Evolutionary conservation across 139 green algal genomes (phyloP), one percentile per base, ranked within the genome.

Genomic region (Tetradesmus obliquus): DNA sequence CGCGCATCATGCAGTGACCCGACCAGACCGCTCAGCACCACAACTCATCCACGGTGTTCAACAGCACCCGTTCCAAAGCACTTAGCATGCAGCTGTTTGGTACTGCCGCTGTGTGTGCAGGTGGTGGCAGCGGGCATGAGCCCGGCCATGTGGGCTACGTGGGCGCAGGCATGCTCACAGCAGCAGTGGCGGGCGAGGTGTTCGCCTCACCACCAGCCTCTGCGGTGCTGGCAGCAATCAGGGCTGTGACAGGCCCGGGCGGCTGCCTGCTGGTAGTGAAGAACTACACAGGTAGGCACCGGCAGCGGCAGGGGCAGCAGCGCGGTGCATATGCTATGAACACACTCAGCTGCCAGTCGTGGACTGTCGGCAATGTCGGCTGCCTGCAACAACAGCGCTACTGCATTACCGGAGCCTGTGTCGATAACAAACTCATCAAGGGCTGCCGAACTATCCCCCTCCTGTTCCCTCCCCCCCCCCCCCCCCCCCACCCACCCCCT

Each of bases 131-230:
- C 66, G 66, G 66, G 7, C 98, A 99, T 86, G 98, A 99, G 95
- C 98, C 98, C 0, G 96, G 95, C 1, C 95, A 97, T 57, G 94
- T 93, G 19, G 97, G 97, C 3, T 99, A 97, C 82, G 95, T 99
- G 20, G 98, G 98, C 0, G 24, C 90, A 0, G 97, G 98, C 71
- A 97, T 99, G 96, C 94, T 99, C 24, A 93, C 96, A 1, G 98
- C 98, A 1, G 98, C 98, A 3, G 97, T 99, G 53, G 96, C 93
- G 80, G 98, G 98, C 0, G 97, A 99, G 60, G 93, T 99, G 8
- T 99, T 99, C 93, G 95, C 96, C n/a, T 95, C 93, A 6, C 97
- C 97, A 0, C 95, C 95, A 19, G 93, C 96, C 8, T 95, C 96
- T 3, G 96, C 97, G 1, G 95, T 99, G 24, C 94, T 98, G 32